A percentile compares a stretch with the other conserved stretches of the same genome.
Conservation (phyloP, 2,329 filamentous ascomycete species). For the Escovopsis weberi region DNA sequence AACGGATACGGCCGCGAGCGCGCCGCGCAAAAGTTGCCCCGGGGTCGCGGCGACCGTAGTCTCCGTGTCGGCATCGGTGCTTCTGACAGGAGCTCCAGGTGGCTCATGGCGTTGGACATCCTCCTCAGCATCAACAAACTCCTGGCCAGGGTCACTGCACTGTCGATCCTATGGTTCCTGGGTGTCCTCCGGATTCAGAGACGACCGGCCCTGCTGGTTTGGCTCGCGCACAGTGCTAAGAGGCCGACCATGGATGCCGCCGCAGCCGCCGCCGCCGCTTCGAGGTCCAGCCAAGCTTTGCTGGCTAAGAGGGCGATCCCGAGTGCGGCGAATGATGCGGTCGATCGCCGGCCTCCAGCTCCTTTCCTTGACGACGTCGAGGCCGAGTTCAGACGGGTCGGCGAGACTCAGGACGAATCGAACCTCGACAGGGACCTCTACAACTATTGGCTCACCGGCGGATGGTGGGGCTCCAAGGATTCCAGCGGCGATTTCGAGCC, state of each 20-base stretch:
- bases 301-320: not conserved
- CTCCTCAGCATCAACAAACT: conserved; percentile 52
- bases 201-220: conserved; percentile 38
- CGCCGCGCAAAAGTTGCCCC: conserved; percentile 43
- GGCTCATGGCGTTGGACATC: conserved; percentile 64
- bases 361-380: conserved; percentile 58
- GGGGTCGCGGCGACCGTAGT: conserved; percentile 31
- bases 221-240: conserved; percentile 31
- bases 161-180: conserved; percentile 38
- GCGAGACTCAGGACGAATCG: conserved; percentile 37
- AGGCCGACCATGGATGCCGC: conserved; percentile 5
- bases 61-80: conserved; percentile 58
- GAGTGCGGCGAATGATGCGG: not conserved
- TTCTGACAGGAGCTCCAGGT: conserved; percentile 62
- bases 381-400: conserved; percentile 52
- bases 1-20: conserved; percentile 58
- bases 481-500: conserved; percentile 65
- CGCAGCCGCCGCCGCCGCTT: not conserved
- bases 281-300: too few species aligned
- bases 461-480: conserved; percentile 74
- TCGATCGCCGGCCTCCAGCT: too few species aligned
- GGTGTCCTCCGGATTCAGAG: conserved; percentile 28
- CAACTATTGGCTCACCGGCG: conserved; percentile 68
- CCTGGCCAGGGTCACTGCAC: conserved; percentile 17
- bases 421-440: conserved; percentile 64